Evolutionary conservation across 306 rosid species (phyloP), one percentile per base, ranked within the genome.

Genomic region (Cucurbita maxima): DNA sequence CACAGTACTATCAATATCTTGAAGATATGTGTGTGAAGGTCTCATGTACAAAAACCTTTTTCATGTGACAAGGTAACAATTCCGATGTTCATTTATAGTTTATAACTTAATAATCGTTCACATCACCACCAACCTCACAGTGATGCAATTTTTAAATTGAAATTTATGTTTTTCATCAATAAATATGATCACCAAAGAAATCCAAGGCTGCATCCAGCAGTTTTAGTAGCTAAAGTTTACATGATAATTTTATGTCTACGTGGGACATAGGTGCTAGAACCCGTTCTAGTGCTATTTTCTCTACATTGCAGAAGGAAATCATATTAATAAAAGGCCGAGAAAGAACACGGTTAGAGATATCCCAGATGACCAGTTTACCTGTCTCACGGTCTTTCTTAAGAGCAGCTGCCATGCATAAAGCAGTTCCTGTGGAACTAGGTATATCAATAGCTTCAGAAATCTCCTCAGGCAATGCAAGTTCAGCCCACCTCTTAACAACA

Each of bases 401-500:
- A 73, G 92, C 92, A 81, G 99, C 97, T 36, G 99, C 99, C 97
- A 95, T 88, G 83, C 99, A 95, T 78, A 95, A 80, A 8, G 99
- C 96, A 58, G 96, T 95, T 81, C 99, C 99, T 77, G 87, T 71
- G 72, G 96, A 85, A 78, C 89, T 84, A 74, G 86, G 83, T 71
- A 89, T 88, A 82, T 95, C 96, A 88, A 95, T 89, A 70, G 96
- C 92, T 79, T 86, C 91, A 40, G 87, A 86, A 79, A 95, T 89
- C 81, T 89, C 99, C 79, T 91, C 86, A 10, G 81, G 50, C 45
- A 86, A 84, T 76, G 97, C 92, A 83, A 95, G 87, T 82, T 95
- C 96, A 71, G 79, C 97, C 99, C 99, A 95, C 85, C 88, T 91
- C 88, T 87, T 91, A 58, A 91, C 96, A 81, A 95, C 97, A 78